Evolutionary conservation across 228 moss, liverwort and hornwort species (phyloP).

Genomic region (Sphagnum fallax): DNA sequence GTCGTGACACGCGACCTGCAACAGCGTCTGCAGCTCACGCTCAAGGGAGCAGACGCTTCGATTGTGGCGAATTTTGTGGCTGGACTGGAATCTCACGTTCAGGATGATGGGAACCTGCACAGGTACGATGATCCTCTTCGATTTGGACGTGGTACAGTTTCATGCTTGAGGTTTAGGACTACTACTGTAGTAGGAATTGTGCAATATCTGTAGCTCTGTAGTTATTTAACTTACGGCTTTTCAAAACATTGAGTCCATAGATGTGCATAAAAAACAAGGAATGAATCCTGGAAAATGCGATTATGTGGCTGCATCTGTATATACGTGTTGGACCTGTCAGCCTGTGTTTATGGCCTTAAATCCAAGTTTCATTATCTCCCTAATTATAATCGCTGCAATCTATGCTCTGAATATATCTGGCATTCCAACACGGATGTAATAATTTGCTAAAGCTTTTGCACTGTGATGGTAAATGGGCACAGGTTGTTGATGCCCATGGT

Average conservation of each 20-base stretch:
- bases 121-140: conserved; percentile 22
- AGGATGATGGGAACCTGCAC: conserved; percentile 53
- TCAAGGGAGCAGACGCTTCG: conserved; percentile 38
- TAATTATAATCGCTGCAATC: neutral
- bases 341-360: neutral
- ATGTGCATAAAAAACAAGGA: neutral
- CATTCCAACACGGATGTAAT: no score
- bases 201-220: no score
- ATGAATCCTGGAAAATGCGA: neutral
- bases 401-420: neutral
- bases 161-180: no score
- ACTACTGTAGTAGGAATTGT: no score
- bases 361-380: neutral
- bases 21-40: conserved; percentile 54
- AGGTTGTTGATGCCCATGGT: conserved; percentile 66
- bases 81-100: conserved; percentile 45
- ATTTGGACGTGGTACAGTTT: neutral
- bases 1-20: conserved; percentile 47
- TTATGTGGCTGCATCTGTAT: neutral
- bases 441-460: no score
- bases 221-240: no score
- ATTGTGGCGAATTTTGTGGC: conserved; percentile 47
- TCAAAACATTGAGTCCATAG: no score
- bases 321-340: neutral
- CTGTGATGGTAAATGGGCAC: conserved; percentile 10